phyloP scores from a whole-genome alignment of 768 basidiomycete genomes.

The Coprinellus aureogranulatus region DNA sequence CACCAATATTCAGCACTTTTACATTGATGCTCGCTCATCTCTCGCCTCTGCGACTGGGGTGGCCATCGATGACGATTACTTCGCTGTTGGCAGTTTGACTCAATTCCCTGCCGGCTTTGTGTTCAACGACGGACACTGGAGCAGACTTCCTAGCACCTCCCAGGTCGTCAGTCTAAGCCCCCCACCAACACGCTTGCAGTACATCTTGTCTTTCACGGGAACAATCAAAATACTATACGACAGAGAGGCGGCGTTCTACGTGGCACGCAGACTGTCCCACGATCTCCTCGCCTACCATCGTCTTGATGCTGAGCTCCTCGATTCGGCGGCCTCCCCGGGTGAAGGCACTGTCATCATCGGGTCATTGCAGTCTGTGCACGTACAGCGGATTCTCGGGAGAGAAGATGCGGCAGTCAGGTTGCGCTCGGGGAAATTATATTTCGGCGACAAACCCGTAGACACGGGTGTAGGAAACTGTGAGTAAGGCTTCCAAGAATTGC shows the following conservation, averaged over 20 bases:
- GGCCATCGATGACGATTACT: neutral
- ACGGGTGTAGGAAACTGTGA: conserved; percentile 27
- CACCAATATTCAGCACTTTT: conserved; percentile 13
- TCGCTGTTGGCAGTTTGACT: neutral
- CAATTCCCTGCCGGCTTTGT: conserved; percentile 2
- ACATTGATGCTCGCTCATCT: neutral
- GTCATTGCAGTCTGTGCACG: conserved; percentile 31
- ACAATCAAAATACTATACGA: conserved; percentile 57
- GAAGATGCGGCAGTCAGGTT: conserved; percentile 31
- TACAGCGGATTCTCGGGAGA: conserved; percentile 30
- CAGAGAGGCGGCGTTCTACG: conserved; percentile 37
- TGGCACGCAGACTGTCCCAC: conserved; percentile 68
- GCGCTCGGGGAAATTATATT: conserved; percentile 20
- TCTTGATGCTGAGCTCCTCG: conserved; percentile 49
- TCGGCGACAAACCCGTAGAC: conserved; percentile 26
- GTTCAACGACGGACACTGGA: conserved; percentile 7
- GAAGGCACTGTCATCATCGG: conserved; percentile 61
- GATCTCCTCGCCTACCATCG: conserved; percentile 66
- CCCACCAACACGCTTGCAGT: conserved; percentile 58
- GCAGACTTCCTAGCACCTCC: neutral
- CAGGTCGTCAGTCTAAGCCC: neutral
- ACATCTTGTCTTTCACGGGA: conserved; percentile 53
- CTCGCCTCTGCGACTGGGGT: neutral
- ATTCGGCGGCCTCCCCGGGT: conserved; percentile 37
- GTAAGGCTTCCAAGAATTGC: too few species aligned